phyloP scores from a whole-genome alignment of 805 yeast species.

The Pichia nakasei region DNA sequence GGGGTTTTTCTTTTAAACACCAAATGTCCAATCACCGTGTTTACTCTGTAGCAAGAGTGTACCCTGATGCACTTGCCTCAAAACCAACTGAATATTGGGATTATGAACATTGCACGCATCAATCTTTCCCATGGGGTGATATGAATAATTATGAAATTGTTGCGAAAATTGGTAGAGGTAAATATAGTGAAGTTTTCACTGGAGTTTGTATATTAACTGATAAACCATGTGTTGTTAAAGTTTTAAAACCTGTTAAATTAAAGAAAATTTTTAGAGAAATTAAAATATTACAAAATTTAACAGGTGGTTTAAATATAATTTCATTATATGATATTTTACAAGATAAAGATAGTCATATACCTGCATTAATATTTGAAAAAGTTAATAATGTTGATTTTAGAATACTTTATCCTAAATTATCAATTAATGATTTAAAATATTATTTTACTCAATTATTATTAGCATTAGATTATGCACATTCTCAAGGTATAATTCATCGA shows the following conservation, averaged over 20 bases:
- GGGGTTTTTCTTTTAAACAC: not conserved
- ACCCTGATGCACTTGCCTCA: constrained; percentile 66
- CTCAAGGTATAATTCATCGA: constrained; percentile 91
- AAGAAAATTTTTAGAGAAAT: constrained; percentile 90
- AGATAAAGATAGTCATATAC: constrained; percentile 77
- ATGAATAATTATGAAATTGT: constrained; percentile 81
- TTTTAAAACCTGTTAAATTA: constrained; percentile 84
- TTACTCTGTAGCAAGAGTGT: constrained; percentile 50
- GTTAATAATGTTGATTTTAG: constrained; percentile 82
- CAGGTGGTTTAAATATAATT: constrained; percentile 76
- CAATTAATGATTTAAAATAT: constrained; percentile 65
- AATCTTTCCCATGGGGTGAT: constrained; percentile 53
- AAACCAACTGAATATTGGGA: constrained; percentile 87
- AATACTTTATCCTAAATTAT: constrained; percentile 72
- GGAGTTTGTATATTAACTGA: constrained; percentile 62
- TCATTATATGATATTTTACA: constrained; percentile 75
- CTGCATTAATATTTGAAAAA: constrained; percentile 81
- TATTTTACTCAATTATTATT: constrained; percentile 75
- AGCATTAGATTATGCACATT: constrained; percentile 83
- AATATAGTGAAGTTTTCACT: constrained; percentile 87
- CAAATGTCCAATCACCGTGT: constrained; percentile 3
- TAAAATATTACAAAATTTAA: constrained; percentile 74
- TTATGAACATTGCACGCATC: constrained; percentile 55
- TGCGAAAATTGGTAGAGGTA: constrained; percentile 83
- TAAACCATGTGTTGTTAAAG: constrained; percentile 74